These are phyloP conservation scores for Ogataea nakhonphanomensis DNA, from an alignment of 805 yeast genomes.

Conservation along the genomic window DNA sequence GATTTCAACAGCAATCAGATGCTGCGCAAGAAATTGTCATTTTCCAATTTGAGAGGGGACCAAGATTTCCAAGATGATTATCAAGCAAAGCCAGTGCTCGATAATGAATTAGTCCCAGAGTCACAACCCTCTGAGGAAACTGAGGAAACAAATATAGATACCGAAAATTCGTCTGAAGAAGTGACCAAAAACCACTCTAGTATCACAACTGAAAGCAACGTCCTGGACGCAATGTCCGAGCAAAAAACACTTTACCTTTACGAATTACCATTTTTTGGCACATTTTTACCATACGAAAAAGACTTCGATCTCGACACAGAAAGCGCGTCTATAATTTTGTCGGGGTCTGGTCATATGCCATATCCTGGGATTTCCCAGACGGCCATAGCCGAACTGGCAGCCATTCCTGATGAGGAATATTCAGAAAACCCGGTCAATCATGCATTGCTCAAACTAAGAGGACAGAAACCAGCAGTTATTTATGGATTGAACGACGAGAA, in stretches of 20 bases:
- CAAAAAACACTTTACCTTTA: conserved; percentile 18
- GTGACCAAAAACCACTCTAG: too few relatives aligned
- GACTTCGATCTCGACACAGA: conserved; percentile 15
- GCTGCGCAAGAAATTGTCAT: conserved; percentile 8
- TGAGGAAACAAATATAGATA: too few relatives aligned
- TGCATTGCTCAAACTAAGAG: conserved; percentile 78
- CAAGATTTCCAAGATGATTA: background rate
- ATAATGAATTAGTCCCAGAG: too few relatives aligned
- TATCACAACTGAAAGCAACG: background rate
- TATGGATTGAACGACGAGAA: conserved; percentile 31
- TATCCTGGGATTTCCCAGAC: conserved; percentile 50
- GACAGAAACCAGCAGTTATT: conserved; percentile 35
- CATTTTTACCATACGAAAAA: conserved; percentile 14
- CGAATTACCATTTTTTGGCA: conserved; percentile 26
- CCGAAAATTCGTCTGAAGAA: too few relatives aligned
- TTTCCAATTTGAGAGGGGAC: conserved; percentile 1
- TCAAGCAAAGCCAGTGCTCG: background rate
- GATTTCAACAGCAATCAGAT: conserved; percentile 8
- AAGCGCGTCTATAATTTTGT: conserved; percentile 31
- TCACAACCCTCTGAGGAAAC: too few relatives aligned
- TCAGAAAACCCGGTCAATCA: conserved; percentile 68
- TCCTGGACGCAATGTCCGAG: conserved; percentile 3
- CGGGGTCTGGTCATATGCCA: conserved; percentile 35
- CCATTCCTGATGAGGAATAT: conserved; percentile 75
- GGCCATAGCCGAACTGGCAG: conserved; percentile 73